These are phyloP conservation scores for Nakaseomyces bracarensis DNA, from an alignment of 1,139 yeast genomes.

Conservation along the genomic window DNA sequence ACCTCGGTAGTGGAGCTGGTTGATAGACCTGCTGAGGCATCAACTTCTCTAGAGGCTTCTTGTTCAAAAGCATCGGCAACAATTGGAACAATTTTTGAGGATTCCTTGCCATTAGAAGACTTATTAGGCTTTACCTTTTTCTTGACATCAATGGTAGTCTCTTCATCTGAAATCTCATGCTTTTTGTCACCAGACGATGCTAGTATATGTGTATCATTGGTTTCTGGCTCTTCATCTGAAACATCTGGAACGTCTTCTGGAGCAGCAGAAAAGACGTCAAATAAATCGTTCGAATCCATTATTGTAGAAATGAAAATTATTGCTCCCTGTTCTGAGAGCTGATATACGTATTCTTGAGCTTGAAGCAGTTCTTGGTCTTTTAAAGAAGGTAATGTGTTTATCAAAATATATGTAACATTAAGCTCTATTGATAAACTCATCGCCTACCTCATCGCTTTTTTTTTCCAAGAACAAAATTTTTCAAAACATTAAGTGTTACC, in stretches of 20 bases:
- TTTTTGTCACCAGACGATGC: conserved; percentile 11
- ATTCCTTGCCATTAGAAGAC: conserved; percentile 29
- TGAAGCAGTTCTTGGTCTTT: too few relatives aligned
- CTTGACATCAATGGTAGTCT: conserved; percentile 11
- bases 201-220: conserved; percentile 8
- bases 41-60: conserved; percentile 83
- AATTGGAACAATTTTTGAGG: conserved; percentile 44
- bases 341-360: too few relatives aligned
- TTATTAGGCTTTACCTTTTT: conserved; percentile 27
- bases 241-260: conserved; percentile 36
- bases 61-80: conserved; percentile 87
- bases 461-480: neutral
- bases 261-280: conserved; percentile 60
- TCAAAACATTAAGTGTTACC: too few relatives aligned
- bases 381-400: too few relatives aligned
- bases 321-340: too few relatives aligned
- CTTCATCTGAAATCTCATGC: conserved; percentile 15
- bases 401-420: neutral
- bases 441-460: conserved; percentile 1
- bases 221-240: conserved; percentile 16
- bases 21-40: conserved; percentile 63
- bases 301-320: neutral
- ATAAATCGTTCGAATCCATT: conserved; percentile 39
- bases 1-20: conserved; percentile 30
- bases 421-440: neutral